Base-by-base conservation (phyloP, 495 filamentous ascomycete genomes). In the Pyronema domesticum region DNA sequence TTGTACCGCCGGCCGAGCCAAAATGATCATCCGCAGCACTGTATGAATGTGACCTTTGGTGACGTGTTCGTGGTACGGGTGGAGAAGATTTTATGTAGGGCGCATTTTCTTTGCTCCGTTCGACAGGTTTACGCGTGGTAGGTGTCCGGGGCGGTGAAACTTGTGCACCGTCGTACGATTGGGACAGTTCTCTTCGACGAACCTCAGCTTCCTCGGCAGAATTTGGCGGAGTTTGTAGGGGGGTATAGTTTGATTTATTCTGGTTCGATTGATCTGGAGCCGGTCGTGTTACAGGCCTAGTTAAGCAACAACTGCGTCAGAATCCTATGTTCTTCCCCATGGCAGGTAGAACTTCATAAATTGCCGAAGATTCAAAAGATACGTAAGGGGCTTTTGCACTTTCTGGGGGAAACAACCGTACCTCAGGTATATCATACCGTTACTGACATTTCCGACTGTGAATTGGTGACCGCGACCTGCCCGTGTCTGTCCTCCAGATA, bases 341-440 rank as follows among this genome's bases (percentile, higher is more conserved):
- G 23, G 52, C 34, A 36, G 15, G 30, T 9, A 13, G 13, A 37
- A 52, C 14, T 50, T 13, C 46, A 56, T 48, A 61, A 56, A 56
- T 5, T 34, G 56, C 46, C 37, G 54, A 48, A 52, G 51, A 55
- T 18, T 46, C 17, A 17, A 45, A 23, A 55, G 55, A 58, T 59
- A 50, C 44, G 54, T 47, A 58, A 43, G 30, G 46, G 54, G 48
- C 37, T 56, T 46, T 45, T 19, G 45, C 35, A 36, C 50, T 39
- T 40, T 51, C 3, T 51, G n/a, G 37, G 50, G 35, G 13, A 40
- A 53, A 53, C 23, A 30, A 30, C 37, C 77, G 66, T 83, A 95
- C 89, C 89, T 86, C 55, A 96, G 71, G 67, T 91, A 96, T 67
- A 96, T 88, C 68, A 82, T 81, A 37, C 89, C 89, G 71, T 91